Evolutionary conservation across 352 stramenopile genomes (phyloP).

Genomic region (Globisporangium radiosum): DNA sequence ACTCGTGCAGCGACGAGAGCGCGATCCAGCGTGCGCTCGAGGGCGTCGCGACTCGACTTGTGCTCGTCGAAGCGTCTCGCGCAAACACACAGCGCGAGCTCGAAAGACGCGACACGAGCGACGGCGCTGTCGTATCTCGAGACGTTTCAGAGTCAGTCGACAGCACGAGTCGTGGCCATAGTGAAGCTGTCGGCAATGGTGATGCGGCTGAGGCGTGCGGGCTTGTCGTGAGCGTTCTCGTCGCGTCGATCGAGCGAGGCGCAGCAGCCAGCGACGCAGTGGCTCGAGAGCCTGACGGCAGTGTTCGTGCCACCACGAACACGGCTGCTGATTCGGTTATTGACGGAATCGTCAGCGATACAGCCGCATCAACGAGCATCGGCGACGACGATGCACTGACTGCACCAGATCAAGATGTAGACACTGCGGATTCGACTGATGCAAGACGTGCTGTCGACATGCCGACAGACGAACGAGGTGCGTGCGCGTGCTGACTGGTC

Average conservation of each 20-base stretch:
- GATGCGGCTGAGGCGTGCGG: background rate
- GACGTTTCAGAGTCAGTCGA: background rate
- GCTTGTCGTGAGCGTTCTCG: background rate
- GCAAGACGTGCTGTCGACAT: no score
- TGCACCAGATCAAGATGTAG: background rate
- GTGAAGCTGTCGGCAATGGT: background rate
- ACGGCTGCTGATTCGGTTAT: background rate
- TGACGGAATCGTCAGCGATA: background rate
- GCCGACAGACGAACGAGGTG: no score
- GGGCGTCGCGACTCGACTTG: background rate
- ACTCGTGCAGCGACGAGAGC: constrained; percentile 4
- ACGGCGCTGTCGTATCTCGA: background rate
- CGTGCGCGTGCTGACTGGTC: no score
- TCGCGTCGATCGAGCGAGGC: background rate
- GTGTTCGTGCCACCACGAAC: no score
- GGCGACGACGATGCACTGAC: no score
- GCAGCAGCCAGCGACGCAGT: background rate
- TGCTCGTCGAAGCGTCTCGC: background rate
- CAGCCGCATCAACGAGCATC: no score
- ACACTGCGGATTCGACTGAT: no score
- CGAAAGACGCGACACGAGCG: background rate
- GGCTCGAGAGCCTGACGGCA: background rate
- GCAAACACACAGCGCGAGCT: background rate
- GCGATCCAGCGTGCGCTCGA: background rate
- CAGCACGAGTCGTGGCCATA: background rate